Base-by-base conservation (phyloP, 257 asterid species). In the Nicotiana attenuata region DNA sequence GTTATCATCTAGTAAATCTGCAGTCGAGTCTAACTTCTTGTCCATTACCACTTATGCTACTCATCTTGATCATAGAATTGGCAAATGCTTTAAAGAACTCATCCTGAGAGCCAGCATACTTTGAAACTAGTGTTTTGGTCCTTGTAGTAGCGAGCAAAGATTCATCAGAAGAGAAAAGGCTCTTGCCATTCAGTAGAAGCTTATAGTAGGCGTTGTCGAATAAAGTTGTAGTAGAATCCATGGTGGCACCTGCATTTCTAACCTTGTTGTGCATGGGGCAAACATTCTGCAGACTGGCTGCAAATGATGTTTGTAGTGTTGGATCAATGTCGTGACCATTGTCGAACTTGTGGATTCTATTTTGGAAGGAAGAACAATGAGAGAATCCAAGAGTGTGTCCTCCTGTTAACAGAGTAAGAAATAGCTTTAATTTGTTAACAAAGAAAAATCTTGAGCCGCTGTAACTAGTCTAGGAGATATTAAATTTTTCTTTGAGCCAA, bases 351-450 rank as follows among this genome's bases (percentile, higher is more conserved):
- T 93, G 97, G 90, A 95, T 92, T 80, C 98, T 87, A 83, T 93
- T 95, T 77, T 93, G 93, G 92, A 95, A 93, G 11, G 98, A 95
- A 29, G 93, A 91, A 56, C 98, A 95, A 67, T 92, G 98, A 80
- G 98, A 88, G 87, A 95, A 95, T 10, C 98, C 98, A 1, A 93
- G 91, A 4, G 97, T 95, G 84, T 95, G 98, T 5, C 98, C 98
- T 87, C 98, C 98, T 94, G 88, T 73, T 47, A 73, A 3, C 61
- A 45, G 41, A 73, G 14, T 76, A 84, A 33, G 13, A 3, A 31
- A 17, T 28, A 8, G 4, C 8, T 17, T 5, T 19, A 38, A n/a
- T 69, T 20, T 38, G 31, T 68, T 10, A 38, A 26, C 9, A 38
- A 35, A 20, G 77, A 19, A 33, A 56, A 57, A 19, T 19, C 64